phyloP scores from a whole-genome alignment of 2,329 filamentous ascomycete genomes.

The Beauveria medogensis region DNA sequence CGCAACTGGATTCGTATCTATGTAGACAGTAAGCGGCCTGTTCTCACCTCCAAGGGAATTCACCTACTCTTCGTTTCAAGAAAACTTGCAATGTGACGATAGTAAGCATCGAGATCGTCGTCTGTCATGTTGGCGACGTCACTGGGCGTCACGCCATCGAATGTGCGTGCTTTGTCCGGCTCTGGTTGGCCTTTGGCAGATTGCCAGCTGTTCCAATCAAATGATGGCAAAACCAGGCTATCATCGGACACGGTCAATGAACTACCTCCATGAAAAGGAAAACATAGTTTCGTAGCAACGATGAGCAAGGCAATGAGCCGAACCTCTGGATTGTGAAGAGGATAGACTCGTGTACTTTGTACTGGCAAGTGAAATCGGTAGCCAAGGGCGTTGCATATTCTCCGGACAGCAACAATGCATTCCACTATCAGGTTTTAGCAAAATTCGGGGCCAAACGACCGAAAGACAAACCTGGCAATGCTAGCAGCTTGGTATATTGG shows the following conservation, averaged over 20 bases:
- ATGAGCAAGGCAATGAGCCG: conserved; percentile 64
- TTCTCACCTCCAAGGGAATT: neutral
- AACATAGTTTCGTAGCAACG: conserved; percentile 69
- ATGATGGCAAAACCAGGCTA: conserved; percentile 17
- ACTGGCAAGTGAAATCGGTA: conserved; percentile 48
- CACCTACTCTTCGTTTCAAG: conserved; percentile 25
- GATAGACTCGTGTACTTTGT: conserved; percentile 33
- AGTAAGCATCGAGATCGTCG: conserved; percentile 57
- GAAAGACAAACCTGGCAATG: conserved; percentile 55
- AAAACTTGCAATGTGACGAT: conserved; percentile 34
- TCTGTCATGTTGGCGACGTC: conserved; percentile 55
- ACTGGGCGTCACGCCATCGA: conserved; percentile 48
- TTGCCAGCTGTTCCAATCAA: conserved; percentile 71
- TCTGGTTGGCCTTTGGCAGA: conserved; percentile 32
- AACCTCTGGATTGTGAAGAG: conserved; percentile 63
- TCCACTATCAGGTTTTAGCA: conserved; percentile 46
- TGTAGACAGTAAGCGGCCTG: neutral
- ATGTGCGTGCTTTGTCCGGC: conserved; percentile 21
- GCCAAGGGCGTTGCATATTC: conserved; percentile 41
- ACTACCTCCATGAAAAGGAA: conserved; percentile 57
- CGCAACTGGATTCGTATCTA: conserved; percentile 22
- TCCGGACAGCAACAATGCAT: conserved; percentile 21
- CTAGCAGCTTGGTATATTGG: conserved; percentile 61
- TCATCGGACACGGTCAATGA: neutral
- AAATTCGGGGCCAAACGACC: neutral